phyloP scores from a whole-genome alignment of 75 land plant genomes.

The Selaginella tamariscina region DNA sequence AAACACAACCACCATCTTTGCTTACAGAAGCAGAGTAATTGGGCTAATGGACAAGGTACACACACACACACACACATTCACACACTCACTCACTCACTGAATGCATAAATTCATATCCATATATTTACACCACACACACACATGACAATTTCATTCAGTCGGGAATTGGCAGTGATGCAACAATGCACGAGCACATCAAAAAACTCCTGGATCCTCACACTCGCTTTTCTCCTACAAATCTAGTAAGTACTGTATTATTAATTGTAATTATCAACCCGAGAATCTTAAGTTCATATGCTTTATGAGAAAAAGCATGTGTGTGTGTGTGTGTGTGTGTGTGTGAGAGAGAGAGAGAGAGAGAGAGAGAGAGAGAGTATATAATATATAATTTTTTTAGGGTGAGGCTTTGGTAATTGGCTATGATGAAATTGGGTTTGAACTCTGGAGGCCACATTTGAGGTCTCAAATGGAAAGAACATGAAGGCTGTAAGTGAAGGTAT shows the following conservation, averaged over 20 bases:
- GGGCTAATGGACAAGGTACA: constrained; percentile 87
- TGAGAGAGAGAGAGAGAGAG: no score
- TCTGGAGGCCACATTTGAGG: constrained; percentile 91
- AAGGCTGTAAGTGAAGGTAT: constrained; percentile 79
- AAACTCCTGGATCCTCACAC: constrained; percentile 85
- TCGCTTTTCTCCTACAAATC: constrained; percentile 82
- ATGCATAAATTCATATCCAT: no score
- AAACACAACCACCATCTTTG: constrained; percentile 85
- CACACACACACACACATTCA: neutral
- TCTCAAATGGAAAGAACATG: constrained; percentile 90
- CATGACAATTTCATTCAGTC: constrained; percentile 32
- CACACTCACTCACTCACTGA: no score
- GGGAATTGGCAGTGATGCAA: constrained; percentile 98
- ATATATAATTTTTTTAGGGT: no score
- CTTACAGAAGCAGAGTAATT: constrained; percentile 86
- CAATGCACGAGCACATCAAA: constrained; percentile 99
- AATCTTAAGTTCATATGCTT: no score
- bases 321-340: no score
- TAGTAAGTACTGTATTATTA: constrained; percentile 36
- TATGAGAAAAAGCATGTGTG: no score
- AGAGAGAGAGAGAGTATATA: no score
- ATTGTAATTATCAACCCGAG: neutral
- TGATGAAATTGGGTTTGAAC: constrained; percentile 93
- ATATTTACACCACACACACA: no score
- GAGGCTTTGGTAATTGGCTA: no score